Evolutionary conservation across 78 protist genomes (phyloP), one percentile per base, ranked within the genome.

Genomic region (Dictyostelium firmibasis): DNA sequence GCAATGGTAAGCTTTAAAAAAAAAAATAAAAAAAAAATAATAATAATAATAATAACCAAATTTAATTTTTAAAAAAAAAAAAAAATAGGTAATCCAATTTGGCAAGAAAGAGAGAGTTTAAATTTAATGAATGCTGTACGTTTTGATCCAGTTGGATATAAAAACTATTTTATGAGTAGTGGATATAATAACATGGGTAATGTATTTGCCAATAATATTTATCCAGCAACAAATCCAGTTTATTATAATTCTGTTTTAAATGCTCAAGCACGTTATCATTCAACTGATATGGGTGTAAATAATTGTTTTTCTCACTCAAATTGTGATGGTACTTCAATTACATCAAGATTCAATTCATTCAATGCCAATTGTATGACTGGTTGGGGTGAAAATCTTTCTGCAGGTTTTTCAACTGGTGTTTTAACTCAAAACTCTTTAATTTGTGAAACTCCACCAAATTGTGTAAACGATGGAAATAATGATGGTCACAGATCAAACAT

Each of bases 41-140:
- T 62, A 20, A 62, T 6, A 1, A 62, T 16, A 10, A 69, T 9
- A 13, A 27, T 29, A 69, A 69, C 0, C 8, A 27, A 27, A n/a
- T 69, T 29, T 69, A n/a, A n/a, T 70, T 70, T 10, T 31, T 70
- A 8, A 5, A 6, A 13, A 23, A n/a, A 18, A 60, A n/a, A 6
- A 60, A 7, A n/a, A 14, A 7, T 25, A 64, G 74, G 74, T 25
- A 27, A 43, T 16, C 91, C 91, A 85, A 47, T 29, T 27, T 85
- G 91, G 91, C 81, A 74, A 53, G 91, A 85, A 47, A 36, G 91
- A 44, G 91, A 85, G 47, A 33, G 35, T 31, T 79, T 67, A 69
- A 77, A 18, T 31, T 50, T 41, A 44, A 7, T 85, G 10, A 85
- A 85, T 85, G 72, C 83, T 4, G 83, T 77, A 0, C 50, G 83